Evolutionary conservation across 2,329 filamentous ascomycete species (phyloP), one percentile per base, ranked within the genome.

Genomic region (Davidsoniella virescens): DNA sequence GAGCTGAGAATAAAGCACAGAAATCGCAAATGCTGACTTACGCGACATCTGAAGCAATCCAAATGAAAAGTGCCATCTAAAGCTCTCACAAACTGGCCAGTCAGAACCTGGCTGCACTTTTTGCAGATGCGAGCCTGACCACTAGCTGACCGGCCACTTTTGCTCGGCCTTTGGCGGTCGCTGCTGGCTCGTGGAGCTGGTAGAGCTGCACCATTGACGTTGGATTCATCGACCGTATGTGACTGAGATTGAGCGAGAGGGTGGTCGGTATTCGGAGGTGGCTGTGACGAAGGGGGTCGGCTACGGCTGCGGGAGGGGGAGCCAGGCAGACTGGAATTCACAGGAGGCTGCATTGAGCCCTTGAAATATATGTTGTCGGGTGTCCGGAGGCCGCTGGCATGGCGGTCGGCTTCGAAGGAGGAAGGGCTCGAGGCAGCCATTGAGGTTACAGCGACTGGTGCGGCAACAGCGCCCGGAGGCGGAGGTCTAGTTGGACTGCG

Each of bases 41-140:
- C 90, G 68, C 87, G 78, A 66, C 92, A 98, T 63, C 87, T 93
- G 68, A 98, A 98, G 72, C 92, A 98, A 65, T 98, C 90, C 57
- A 98, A 69, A 69, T 98, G 92, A 64, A 87, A 98, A 49, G 90
- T 96, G 52, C 87, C 88, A 50, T 88, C 87, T 50, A 98, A 68
- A 43, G 92, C 92, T 59, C 92, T 79, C 56, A 98, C 92, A 63
- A 96, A 98, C 66, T 98, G 92, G 41, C 92, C 92, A 1, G 87
- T 93, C 63, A 98, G 71, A 50, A 82, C 73, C 63, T 90, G 84
- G 56, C 80, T 80, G 62, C 92, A 98, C 65, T 94, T 95, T 60
- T 87, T 88, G 67, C 85, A 90, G 38, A 76, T 70, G 56, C 84
- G 76, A 54, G 75, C 62, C 56, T 76, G 73, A 38, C 77, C 75